Evolutionary conservation across 345 rosid genomes (phyloP), one percentile per base, ranked within the genome.

Genomic region (Jatropha curcas): DNA sequence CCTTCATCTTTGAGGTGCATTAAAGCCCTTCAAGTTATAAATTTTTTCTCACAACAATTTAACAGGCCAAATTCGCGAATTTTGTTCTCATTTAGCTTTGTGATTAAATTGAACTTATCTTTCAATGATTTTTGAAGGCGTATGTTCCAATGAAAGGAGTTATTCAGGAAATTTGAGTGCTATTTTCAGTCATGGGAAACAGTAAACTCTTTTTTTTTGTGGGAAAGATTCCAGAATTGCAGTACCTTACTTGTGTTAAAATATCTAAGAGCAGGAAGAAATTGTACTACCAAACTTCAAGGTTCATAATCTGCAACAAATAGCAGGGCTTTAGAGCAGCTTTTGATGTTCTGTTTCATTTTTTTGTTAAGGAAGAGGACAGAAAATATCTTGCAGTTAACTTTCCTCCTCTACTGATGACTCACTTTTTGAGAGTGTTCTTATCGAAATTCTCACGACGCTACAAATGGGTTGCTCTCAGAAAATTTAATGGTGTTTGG

Each of bases 401-500:
- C n/a, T 14, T 43, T 43, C 46, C 1, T 6, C 46, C 4, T 11
- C 46, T 8, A 4, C 10, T 1, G 14, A 11, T 4, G 11, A 5
- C 7, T 35, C 39, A 35, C 39, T n/a, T 41, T 41, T 41, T 41
- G 12, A 31, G 43, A 4, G 39, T 56, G 33, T n/a, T 24, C 60
- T 7, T 56, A 27, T 2, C 25, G 31, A 27, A 17, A 56, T 56
- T 33, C 12, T 27, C 34, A 25, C 10, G 27, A 56, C 16, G 34
- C 57, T 11, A 66, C 70, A 7, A 11, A 65, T 27, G 56, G 70
- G 39, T 66, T 63, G 17, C 39, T 51, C 17, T 63, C 67, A 35
- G 14, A 4, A 19, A 63, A 63, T 63, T 62, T 63, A 22, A 35
- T 3, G 51, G 67, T 22, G 8, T 7, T 1, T n/a, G n/a, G 67